Conservation (phyloP, 179 eudicot species). For the Nepenthes alata region DNA sequence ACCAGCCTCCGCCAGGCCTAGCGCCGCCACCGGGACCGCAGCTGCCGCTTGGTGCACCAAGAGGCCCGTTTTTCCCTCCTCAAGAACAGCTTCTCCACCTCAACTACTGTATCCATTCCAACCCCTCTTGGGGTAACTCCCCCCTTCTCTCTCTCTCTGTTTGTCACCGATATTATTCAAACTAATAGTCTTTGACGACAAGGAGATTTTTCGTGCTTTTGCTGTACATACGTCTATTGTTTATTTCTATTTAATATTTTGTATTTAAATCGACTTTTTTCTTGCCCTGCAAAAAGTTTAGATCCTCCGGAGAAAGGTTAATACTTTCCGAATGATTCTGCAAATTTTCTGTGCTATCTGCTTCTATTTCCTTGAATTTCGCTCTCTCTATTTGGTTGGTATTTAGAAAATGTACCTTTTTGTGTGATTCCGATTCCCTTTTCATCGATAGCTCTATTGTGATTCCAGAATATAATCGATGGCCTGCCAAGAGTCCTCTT, state of each 20-base stretch:
- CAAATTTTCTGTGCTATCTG: background rate
- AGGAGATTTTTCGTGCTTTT: too few relatives aligned
- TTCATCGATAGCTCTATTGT: background rate
- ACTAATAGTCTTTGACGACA: too few relatives aligned
- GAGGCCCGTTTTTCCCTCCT: conserved; percentile 60
- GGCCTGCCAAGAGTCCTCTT: too few relatives aligned
- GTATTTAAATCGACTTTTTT: too few relatives aligned
- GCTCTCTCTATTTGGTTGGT: background rate
- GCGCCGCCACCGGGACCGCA: conserved; percentile 25
- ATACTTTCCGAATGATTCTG: background rate
- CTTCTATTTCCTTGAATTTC: background rate
- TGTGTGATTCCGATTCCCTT: conserved; percentile 6
- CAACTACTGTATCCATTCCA: conserved; percentile 88
- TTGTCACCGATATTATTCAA: too few relatives aligned
- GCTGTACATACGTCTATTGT: too few relatives aligned
- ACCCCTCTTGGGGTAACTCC: conserved; percentile 80
- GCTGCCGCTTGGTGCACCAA: conserved; percentile 56
- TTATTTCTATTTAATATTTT: too few relatives aligned
- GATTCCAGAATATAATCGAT: background rate
- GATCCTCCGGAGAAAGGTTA: background rate
- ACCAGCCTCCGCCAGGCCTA: conserved; percentile 32
- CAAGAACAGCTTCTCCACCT: conserved; percentile 66
- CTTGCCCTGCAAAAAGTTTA: too few relatives aligned
- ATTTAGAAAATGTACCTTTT: conserved; percentile 3
- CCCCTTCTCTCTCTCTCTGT: conserved; percentile 4